Percentiles rank a stretch among this genome's conserved stretches.
Conservation (phyloP, 208 protist species). For the Trypanosoma conorhini region DNA sequence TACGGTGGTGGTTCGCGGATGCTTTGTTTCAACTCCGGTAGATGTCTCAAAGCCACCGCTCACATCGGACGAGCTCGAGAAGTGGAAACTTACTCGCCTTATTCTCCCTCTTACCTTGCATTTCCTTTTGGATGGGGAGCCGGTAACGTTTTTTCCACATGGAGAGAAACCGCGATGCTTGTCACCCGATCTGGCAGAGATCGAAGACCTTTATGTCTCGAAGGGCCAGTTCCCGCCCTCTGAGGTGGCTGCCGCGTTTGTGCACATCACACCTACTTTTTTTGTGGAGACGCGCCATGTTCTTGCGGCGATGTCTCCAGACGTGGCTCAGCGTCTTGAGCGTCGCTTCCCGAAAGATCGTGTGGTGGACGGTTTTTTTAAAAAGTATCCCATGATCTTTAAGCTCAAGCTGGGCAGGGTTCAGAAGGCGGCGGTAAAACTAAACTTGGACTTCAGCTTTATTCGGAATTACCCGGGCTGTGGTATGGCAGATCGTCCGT, state of each 20-base stretch:
- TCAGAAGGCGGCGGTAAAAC: constrained; percentile 49
- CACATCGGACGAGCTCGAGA: constrained; percentile 47
- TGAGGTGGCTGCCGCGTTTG: constrained; percentile 74
- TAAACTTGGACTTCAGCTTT: constrained; percentile 82
- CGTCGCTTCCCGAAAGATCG: constrained; percentile 13
- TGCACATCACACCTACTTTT: constrained; percentile 73
- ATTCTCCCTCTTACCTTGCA: constrained; percentile 20
- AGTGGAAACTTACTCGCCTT: constrained; percentile 55
- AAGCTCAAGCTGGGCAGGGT: constrained; percentile 35
- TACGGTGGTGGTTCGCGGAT: constrained; percentile 23
- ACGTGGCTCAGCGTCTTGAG: constrained; percentile 44
- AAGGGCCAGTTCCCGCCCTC: constrained; percentile 71
- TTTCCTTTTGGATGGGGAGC: constrained; percentile 42
- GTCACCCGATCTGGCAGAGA: constrained; percentile 47
- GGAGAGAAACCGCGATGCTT: constrained; percentile 35
- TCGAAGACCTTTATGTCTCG: constrained; percentile 61
- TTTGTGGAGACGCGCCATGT: constrained; percentile 69
- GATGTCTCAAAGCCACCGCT: constrained; percentile 42
- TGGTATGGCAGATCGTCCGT: constrained; percentile 48
- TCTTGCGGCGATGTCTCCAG: constrained; percentile 39
- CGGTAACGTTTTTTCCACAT: constrained; percentile 39
- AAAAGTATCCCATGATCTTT: constrained; percentile 85
- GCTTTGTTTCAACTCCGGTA: constrained; percentile 15
- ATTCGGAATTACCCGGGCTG: constrained; percentile 73
- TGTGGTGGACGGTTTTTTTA: constrained; percentile 38